Percentiles rank a stretch among this genome's conserved stretches.
Evolutionary conservation across 805 yeast genomes (phyloP).

Genomic region (Yamadazyma nakazawae): DNA sequence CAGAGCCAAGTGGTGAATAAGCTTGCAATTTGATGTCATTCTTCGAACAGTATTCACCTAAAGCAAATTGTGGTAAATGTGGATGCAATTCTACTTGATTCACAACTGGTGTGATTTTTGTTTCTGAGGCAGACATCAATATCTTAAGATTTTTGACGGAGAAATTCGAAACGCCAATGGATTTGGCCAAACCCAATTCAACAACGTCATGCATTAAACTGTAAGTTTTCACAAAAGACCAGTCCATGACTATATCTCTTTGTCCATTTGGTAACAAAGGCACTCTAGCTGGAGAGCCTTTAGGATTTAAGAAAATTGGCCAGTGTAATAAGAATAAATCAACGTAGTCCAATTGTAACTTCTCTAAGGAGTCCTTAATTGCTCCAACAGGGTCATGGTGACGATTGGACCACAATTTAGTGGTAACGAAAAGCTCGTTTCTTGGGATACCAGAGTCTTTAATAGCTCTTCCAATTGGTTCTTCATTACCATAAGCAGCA

Average conservation of each 20-base stretch:
- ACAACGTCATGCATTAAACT: constrained; percentile 53
- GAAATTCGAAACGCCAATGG: constrained; percentile 79
- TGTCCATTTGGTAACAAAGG: constrained; percentile 36
- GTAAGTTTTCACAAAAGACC: constrained; percentile 54
- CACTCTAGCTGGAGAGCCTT: constrained; percentile 28
- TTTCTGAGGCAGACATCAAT: constrained; percentile 47
- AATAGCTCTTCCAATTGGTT: constrained; percentile 53
- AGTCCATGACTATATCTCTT: constrained; percentile 29
- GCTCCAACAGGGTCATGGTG: constrained; percentile 53
- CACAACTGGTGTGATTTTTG: constrained; percentile 58
- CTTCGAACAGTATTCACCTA: constrained; percentile 49
- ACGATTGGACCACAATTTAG: constrained; percentile 61
- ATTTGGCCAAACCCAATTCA: constrained; percentile 50
- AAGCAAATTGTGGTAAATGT: constrained; percentile 41
- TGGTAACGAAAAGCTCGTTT: constrained; percentile 64
- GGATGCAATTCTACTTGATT: constrained; percentile 75
- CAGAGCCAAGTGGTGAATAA: constrained; percentile 73
- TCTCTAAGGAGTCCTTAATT: constrained; percentile 54
- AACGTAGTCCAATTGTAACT: constrained; percentile 69
- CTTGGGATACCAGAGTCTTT: constrained; percentile 61
- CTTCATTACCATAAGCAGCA: constrained; percentile 64
- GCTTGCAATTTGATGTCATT: constrained; percentile 50
- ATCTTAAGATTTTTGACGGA: constrained; percentile 42
- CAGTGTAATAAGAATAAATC: constrained; percentile 80
- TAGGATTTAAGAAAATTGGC: constrained; percentile 55